Base-by-base conservation (phyloP, 805 yeast species). In the Dipodascus geniculatus region DNA sequence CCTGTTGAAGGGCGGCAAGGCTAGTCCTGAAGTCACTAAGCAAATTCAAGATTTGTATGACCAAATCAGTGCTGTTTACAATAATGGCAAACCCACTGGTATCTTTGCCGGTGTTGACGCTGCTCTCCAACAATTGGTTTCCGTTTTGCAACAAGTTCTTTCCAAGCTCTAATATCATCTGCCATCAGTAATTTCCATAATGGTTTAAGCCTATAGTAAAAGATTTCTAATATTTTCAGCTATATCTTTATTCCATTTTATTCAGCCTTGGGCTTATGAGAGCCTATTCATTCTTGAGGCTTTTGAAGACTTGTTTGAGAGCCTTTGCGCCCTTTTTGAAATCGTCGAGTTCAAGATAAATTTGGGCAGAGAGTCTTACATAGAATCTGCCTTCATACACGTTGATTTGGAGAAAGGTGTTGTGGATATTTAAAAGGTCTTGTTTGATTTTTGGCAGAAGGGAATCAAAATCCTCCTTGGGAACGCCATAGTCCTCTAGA, bases 311-410 rank as follows among this genome's bases (percentile, higher is more conserved):
- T 17, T 68, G 60, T 23, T 68, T 60, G 31, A 80, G 61, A 1
- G 66, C 66, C 19, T 70, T 68, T 23, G 76, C 70, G 2, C 80
- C 83, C 50, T 67, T 64, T 28, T 69, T 68, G 63, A 72, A 82
- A 59, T 83, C 89, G 3, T 68, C 68, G 16, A 76, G 58, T 49
- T 80, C 84, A 56, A 79, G 76, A 64, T 81, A 83, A 6, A 81
- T 66, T 60, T 81, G 85, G 23, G 81, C 81, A 53, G 83, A 75
- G 57, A 81, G 77, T 56, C 91, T 73, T 23, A 70, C 66, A 66
- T 69, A 76, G 24, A 74, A 48, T 28, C 59, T 58, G 1, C 68
- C 75, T 35, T 74, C 68, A 61, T 78, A 81, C 48, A 65, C 57
- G 1, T 60, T 63, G 31, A 74, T 57, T 3, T 81, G 85, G 28